Conservation (phyloP, 805 yeast species). For the Kluyveromyces lactis region DNA sequence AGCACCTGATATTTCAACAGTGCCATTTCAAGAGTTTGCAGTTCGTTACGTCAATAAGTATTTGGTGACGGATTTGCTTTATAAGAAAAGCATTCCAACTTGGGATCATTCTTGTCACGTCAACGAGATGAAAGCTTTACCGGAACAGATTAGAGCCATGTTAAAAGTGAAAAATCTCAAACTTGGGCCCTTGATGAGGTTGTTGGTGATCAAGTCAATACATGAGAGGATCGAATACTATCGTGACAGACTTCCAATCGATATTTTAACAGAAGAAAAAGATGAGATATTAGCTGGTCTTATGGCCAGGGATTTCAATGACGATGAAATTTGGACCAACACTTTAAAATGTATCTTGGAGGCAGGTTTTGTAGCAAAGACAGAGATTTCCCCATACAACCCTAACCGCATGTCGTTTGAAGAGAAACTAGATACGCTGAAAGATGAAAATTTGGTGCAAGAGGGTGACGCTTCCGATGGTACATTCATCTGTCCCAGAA, state of each 20-base stretch:
- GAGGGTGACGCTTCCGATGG: too few species aligned
- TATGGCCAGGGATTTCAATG: neutral
- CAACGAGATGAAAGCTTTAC: neutral
- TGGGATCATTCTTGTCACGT: neutral
- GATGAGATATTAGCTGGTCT: neutral
- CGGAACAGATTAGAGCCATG: neutral
- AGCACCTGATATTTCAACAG: neutral
- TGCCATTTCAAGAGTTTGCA: neutral
- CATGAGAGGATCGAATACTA: neutral
- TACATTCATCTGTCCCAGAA: neutral
- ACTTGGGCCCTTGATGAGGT: neutral
- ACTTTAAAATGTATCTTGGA: neutral
- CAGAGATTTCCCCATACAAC: neutral
- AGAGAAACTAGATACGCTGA: neutral
- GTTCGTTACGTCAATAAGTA: constrained; percentile 1
- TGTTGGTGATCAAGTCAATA: neutral
- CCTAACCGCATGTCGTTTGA: neutral
- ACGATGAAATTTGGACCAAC: neutral
- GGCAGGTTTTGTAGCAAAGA: neutral
- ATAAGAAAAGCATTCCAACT: neutral
- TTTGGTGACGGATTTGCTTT: neutral
- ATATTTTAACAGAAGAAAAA: neutral
- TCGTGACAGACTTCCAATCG: neutral
- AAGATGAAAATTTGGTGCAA: neutral
- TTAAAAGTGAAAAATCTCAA: neutral